A percentile compares a stretch with the other conserved stretches of the same genome.
phyloP scores from a whole-genome alignment of 1,139 yeast species.

The Saccharomyces hybrid region DNA sequence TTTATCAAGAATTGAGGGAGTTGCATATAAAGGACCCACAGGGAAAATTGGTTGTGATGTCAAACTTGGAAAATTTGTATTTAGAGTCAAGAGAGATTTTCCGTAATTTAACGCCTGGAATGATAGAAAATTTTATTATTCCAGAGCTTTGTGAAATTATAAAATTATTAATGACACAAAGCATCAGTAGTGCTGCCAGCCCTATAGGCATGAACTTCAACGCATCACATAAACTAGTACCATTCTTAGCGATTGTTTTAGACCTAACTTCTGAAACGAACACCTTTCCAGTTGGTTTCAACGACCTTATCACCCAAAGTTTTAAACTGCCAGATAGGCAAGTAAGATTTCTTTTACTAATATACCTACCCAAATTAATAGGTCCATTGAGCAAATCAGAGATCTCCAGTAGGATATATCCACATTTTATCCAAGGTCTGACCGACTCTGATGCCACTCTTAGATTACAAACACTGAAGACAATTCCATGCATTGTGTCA shows the following conservation, averaged over 20 bases:
- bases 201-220: constrained; percentile 22
- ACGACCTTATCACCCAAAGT: constrained; percentile 58
- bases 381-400: constrained; percentile 49
- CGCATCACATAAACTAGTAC: constrained; percentile 14
- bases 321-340: constrained; percentile 70
- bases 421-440: constrained; percentile 65
- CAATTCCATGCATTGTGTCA: constrained; percentile 56
- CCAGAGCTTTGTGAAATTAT: constrained; percentile 55
- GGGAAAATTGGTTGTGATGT: constrained; percentile 22
- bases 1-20: constrained; percentile 26
- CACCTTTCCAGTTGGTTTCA: constrained; percentile 40
- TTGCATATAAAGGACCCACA: constrained; percentile 25
- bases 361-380: constrained; percentile 51
- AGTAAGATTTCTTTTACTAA: constrained; percentile 61
- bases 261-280: constrained; percentile 16
- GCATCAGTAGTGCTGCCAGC: constrained; percentile 8
- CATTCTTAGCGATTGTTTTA: constrained; percentile 22
- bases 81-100: constrained; percentile 15
- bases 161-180: constrained; percentile 17
- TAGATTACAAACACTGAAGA: constrained; percentile 72
- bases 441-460: constrained; percentile 76
- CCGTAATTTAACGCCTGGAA: constrained; percentile 41
- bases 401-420: constrained; percentile 60
- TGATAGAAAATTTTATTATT: constrained; percentile 53
- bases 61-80: constrained; percentile 20